These are phyloP conservation scores for Cymbopogon flexuosus DNA, from an alignment of 202 grass and related monocot species.

Conservation along the genomic window DNA sequence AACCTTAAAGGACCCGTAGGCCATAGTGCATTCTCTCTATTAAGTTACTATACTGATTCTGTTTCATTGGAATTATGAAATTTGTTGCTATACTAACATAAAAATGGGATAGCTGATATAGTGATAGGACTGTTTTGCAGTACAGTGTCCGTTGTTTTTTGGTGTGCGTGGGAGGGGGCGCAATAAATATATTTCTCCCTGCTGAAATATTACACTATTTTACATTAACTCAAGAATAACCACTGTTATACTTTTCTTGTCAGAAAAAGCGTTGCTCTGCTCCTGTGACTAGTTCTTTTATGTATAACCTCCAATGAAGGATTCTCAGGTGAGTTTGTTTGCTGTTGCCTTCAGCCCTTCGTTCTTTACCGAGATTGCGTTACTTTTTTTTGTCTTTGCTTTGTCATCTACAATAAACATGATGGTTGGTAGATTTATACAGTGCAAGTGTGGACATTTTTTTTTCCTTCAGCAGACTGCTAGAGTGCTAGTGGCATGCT, in stretches of 20 bases:
- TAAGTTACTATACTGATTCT: neutral
- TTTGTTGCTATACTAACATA: neutral
- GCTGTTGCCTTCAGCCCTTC: neutral
- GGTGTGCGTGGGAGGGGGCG: neutral
- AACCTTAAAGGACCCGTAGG: neutral
- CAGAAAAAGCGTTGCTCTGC: slow-evolving; percentile 32
- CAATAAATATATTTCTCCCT: neutral
- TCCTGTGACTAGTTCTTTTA: neutral
- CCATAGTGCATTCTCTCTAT: neutral
- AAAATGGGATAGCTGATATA: slow-evolving; percentile 11
- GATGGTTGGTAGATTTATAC: neutral
- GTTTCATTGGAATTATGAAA: slow-evolving; percentile 14
- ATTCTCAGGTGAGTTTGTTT: slow-evolving; percentile 38
- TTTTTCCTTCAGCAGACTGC: neutral
- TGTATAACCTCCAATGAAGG: slow-evolving; percentile 51
- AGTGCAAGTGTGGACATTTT: neutral
- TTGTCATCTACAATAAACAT: neutral
- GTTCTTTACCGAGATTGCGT: neutral
- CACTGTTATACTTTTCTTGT: slow-evolving; percentile 9
- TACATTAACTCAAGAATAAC: neutral
- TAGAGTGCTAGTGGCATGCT: neutral
- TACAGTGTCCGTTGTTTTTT: neutral
- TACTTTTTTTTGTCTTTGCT: neutral
- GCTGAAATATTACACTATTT: neutral
- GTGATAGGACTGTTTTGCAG: slow-evolving; percentile 11